phyloP scores from a whole-genome alignment of 139 green algal genomes.

The Micractinium sp. region DNA sequence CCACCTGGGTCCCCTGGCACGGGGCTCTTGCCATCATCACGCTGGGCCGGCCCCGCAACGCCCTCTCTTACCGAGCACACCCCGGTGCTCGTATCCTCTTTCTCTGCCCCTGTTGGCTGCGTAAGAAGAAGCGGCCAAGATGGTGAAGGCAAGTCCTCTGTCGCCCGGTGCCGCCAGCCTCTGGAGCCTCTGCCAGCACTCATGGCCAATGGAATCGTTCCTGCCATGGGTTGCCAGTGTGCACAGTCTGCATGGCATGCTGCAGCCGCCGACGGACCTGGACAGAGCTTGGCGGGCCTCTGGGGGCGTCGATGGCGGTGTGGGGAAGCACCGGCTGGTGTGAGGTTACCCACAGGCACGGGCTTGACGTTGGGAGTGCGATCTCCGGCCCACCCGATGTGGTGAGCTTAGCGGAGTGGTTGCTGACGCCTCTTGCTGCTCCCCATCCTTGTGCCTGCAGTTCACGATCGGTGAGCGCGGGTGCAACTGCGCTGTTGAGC shows the following conservation, averaged over 20 bases:
- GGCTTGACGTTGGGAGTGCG: no score
- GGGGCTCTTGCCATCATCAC: neutral
- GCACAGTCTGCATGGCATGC: slow-evolving; percentile 4
- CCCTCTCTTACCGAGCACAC: neutral
- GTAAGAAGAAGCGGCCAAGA: neutral
- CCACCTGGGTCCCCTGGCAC: no score
- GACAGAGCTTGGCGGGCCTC: no score
- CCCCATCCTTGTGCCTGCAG: neutral
- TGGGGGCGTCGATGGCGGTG: no score
- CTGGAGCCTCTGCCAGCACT: no score
- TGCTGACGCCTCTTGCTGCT: neutral
- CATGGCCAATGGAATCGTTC: no score
- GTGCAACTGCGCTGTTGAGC: neutral
- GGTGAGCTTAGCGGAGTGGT: no score
- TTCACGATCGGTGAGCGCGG: slow-evolving; percentile 36
- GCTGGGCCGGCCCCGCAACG: neutral
- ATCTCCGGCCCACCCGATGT: no score
- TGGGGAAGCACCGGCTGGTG: no score
- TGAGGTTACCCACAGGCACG: no score
- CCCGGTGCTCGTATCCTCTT: neutral
- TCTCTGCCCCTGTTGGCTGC: neutral
- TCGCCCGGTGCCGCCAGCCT: neutral
- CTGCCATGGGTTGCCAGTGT: no score
- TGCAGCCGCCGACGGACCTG: no score
- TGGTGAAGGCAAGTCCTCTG: neutral